phyloP scores from a whole-genome alignment of 1,284 basidiomycete genomes.

The Heterobasidion occidentale region DNA sequence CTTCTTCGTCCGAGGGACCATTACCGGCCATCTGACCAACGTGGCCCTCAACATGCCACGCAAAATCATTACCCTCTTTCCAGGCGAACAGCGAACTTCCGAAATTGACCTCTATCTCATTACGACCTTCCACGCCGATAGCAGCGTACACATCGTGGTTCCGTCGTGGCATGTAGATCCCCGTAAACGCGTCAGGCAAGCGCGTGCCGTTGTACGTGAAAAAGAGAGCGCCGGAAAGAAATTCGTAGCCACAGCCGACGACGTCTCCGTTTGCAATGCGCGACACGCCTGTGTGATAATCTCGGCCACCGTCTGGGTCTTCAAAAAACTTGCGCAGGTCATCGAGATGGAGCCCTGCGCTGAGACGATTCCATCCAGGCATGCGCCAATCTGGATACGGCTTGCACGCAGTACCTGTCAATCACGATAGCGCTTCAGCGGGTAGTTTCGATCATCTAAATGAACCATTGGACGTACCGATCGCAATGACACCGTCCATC shows the following conservation, averaged over 20 bases:
- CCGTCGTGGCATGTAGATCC: conserved; percentile 45
- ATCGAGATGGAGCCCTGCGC: conserved; percentile 59
- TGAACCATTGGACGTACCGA: conserved; percentile 33
- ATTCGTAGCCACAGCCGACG: conserved; percentile 59
- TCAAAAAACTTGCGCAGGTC: conserved; percentile 69
- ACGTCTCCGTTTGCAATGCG: conserved; percentile 36
- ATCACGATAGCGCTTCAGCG: background rate
- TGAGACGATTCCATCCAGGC: conserved; percentile 67
- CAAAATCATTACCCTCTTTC: conserved; percentile 55
- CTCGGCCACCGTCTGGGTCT: conserved; percentile 53
- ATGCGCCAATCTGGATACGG: conserved; percentile 59
- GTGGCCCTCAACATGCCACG: conserved; percentile 50
- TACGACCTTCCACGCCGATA: conserved; percentile 49
- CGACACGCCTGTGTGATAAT: conserved; percentile 33
- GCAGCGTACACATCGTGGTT: conserved; percentile 55
- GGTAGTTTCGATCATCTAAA: background rate
- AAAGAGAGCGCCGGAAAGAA: conserved; percentile 43
- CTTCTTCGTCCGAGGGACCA: conserved; percentile 16
- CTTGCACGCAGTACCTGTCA: conserved; percentile 52
- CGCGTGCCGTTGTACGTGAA: conserved; percentile 60
- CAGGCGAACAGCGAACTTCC: conserved; percentile 50
- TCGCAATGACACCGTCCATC: conserved; percentile 52
- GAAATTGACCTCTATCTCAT: conserved; percentile 56
- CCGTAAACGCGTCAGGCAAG: conserved; percentile 49
- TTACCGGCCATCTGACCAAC: conserved; percentile 30